phyloP scores from a whole-genome alignment of 2,329 filamentous ascomycete genomes.

The Byssoonygena ceratinophila region DNA sequence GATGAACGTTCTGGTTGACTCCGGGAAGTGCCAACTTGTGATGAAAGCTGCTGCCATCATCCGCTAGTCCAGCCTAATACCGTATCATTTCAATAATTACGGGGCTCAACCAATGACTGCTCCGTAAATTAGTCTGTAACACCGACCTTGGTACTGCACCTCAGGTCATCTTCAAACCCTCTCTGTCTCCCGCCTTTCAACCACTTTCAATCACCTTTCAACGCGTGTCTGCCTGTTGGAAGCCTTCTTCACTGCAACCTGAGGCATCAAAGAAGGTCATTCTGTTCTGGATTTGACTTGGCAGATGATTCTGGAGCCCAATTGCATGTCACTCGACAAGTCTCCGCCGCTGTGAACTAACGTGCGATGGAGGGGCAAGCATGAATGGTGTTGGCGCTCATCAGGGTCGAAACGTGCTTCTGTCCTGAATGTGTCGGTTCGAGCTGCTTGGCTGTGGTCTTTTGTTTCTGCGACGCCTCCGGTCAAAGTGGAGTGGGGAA shows the following conservation, averaged over 20 bases:
- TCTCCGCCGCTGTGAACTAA: background rate
- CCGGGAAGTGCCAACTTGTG: background rate
- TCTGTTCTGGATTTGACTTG: background rate
- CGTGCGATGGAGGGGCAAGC: background rate
- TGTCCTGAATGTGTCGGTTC: conserved; percentile 37
- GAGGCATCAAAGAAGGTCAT: background rate
- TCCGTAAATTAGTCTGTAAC: background rate
- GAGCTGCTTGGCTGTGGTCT: conserved; percentile 36
- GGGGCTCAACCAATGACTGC: background rate
- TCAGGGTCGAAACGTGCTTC: background rate
- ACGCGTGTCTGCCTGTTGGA: background rate
- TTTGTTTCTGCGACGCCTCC: conserved; percentile 33
- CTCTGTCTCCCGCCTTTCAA: background rate
- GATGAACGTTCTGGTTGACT: too few relatives aligned
- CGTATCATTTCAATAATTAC: background rate
- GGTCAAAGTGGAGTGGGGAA: conserved; percentile 21
- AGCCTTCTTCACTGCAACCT: background rate
- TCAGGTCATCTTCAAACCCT: background rate
- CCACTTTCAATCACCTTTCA: background rate
- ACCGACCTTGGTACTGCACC: background rate
- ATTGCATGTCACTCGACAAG: background rate
- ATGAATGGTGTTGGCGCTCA: background rate
- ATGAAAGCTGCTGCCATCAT: conserved; percentile 1
- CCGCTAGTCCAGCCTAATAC: background rate
- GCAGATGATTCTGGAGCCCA: background rate